Percentiles rank a stretch among this genome's conserved stretches.
Conservation (phyloP, 2,329 filamentous ascomycete species). For the Fusarium sp. region DNA sequence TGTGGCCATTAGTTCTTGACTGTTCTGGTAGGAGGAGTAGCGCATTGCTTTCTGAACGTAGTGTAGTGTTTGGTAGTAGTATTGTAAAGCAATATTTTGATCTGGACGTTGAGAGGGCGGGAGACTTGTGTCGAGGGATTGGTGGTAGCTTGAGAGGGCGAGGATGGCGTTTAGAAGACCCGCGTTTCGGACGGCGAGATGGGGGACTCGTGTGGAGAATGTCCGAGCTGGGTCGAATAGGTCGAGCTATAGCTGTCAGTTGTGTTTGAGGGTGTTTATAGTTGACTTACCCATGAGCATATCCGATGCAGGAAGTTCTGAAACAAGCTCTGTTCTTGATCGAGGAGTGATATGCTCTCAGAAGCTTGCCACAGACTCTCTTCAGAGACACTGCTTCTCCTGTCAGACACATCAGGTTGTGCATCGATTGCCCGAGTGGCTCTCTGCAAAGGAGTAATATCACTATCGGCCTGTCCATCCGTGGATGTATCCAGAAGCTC, state of each 20-base stretch:
- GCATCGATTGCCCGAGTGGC: constrained; percentile 38
- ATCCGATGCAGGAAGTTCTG: constrained; percentile 42
- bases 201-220: constrained; percentile 39
- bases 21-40: constrained; percentile 67
- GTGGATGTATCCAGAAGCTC: constrained; percentile 18
- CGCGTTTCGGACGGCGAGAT: constrained; percentile 54
- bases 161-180: constrained; percentile 68
- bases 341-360: constrained; percentile 35
- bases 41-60: constrained; percentile 70
- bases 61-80: constrained; percentile 71
- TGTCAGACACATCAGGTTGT: constrained; percentile 2
- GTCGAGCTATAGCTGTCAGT: constrained; percentile 26
- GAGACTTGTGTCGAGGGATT: constrained; percentile 20
- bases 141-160: constrained; percentile 57
- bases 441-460: constrained; percentile 27
- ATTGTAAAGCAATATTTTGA: constrained; percentile 52
- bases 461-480: constrained; percentile 3
- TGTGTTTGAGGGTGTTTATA: no score
- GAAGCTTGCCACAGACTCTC: constrained; percentile 40
- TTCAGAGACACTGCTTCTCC: not conserved
- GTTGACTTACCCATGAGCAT: constrained; percentile 39
- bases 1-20: constrained; percentile 68
- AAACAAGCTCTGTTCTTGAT: constrained; percentile 39
- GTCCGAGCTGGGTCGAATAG: constrained; percentile 39
- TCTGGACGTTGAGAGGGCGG: not conserved